Percentiles rank a stretch among this genome's conserved stretches.
Evolutionary conservation across 2,329 filamentous ascomycete genomes (phyloP).

Genomic region (Pestalotiopsis fici): DNA sequence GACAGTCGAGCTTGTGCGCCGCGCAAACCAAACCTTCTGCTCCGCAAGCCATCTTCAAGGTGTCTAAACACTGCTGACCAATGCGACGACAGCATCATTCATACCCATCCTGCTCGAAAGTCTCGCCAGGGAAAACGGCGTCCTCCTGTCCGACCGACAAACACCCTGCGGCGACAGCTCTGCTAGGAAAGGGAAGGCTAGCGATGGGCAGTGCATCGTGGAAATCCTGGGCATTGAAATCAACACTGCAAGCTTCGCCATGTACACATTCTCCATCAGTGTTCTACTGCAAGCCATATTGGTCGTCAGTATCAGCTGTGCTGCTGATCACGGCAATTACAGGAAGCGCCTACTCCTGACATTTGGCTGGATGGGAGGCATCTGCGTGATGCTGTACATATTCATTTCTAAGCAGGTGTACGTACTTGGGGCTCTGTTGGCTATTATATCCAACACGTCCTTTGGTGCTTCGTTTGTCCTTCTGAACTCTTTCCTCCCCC

Average conservation of each 20-base stretch:
- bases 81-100: slow-evolving; percentile 71
- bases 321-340: slow-evolving; percentile 91
- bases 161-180: slow-evolving; percentile 61
- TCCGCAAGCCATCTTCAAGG: background rate
- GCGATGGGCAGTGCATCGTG: slow-evolving; percentile 75
- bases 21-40: background rate
- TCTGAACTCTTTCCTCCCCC: slow-evolving; percentile 89
- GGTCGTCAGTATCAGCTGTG: slow-evolving; percentile 94
- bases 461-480: slow-evolving; percentile 95
- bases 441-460: slow-evolving; percentile 89
- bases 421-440: slow-evolving; percentile 77
- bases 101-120: slow-evolving; percentile 95
- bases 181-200: slow-evolving; percentile 38
- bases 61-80: background rate
- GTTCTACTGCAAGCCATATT: slow-evolving; percentile 86
- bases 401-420: slow-evolving; percentile 76
- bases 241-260: slow-evolving; percentile 95
- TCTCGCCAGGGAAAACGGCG: slow-evolving; percentile 87
- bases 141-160: slow-evolving; percentile 75
- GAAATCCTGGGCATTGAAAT: slow-evolving; percentile 80
- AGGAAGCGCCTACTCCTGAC: slow-evolving; percentile 82
- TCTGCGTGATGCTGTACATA: slow-evolving; percentile 87
- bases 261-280: slow-evolving; percentile 96
- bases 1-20: too few species aligned
- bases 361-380: slow-evolving; percentile 83